These are phyloP conservation scores for Pseudisothecium myosuroides DNA, from an alignment of 225 moss, liverwort and hornwort species.

Conservation along the genomic window DNA sequence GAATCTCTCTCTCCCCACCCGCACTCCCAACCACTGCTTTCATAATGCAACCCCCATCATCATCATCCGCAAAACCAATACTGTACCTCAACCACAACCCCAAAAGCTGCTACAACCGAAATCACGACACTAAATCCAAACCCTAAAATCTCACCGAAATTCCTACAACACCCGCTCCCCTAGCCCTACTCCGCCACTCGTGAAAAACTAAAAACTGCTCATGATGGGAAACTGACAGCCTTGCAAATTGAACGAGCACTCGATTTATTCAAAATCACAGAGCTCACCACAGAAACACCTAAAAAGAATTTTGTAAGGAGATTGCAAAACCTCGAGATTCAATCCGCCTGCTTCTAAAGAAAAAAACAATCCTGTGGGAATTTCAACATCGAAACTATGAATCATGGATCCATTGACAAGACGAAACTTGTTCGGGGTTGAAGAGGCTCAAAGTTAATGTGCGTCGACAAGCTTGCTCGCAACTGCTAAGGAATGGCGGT, in stretches of 20 bases:
- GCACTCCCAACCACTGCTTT: conserved; percentile 15
- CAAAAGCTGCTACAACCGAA: neutral
- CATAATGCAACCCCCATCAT: conserved; percentile 5
- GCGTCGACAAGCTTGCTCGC: neutral
- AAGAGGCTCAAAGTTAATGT: neutral
- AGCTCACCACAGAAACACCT: neutral
- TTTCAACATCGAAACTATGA: neutral
- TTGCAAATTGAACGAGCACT: neutral
- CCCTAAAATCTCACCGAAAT: neutral
- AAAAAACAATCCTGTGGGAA: neutral
- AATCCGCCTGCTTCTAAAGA: neutral
- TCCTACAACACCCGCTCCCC: neutral
- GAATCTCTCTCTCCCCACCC: conserved; percentile 11
- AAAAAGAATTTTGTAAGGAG: neutral
- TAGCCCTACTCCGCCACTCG: neutral
- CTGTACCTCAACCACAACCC: neutral
- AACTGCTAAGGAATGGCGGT: neutral
- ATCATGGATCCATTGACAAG: neutral
- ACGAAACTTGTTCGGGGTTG: neutral
- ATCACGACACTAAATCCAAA: neutral
- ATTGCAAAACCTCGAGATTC: neutral
- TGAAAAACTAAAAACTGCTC: neutral
- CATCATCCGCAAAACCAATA: neutral
- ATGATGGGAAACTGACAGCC: neutral
- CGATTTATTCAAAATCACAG: neutral